Evolutionary conservation across 2,329 filamentous ascomycete species (phyloP), one percentile per base, ranked within the genome.

Genomic region (Aspergillus novoparasiticus): DNA sequence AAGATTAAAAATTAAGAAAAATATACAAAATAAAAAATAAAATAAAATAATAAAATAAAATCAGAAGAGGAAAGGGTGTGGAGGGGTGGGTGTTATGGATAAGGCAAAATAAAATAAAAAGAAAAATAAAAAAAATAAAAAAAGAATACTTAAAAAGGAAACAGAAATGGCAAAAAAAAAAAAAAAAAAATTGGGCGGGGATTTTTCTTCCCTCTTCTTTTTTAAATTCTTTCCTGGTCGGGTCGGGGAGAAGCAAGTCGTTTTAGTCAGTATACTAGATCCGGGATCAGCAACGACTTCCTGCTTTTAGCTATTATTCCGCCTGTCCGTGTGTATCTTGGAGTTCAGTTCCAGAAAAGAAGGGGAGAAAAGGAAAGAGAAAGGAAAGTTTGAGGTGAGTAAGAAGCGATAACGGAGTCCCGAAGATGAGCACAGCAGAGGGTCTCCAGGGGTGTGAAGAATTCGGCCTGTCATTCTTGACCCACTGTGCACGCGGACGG

Each of bases 401-500:
- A 48, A 48, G 23, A 48, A 48, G 23, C 23, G 46, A 48, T 48
- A 48, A 48, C 23, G 23, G 46, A 48, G 46, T 48, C 46, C 46
- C 46, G 28, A 48, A 48, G 46, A 48, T 48, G 46, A 48, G 46
- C 46, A 48, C 23, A 48, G 23, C 46, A 48, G 46, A 48, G 46
- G 39, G 36, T 61, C 58, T 64, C 62, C 64, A 69, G 66, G 66
- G 68, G 65, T 64, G 68, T 74, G 73, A 71, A 73, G 71, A 73
- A 75, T 70, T 72, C 60, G 70, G 72, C 71, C 74, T 76, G 74
- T 75, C 74, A 77, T 72, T 72, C 70, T 69, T 67, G 74, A 75
- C 71, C 75, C 75, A 76, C 75, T 67, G 68, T 68, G 73, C 73
- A 76, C 74, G 75, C 75, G 75, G 72, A 74, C 70, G 72, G 73